Conservation (phyloP, 2,329 filamentous ascomycete genomes). For the Exophiala calicioides region DNA sequence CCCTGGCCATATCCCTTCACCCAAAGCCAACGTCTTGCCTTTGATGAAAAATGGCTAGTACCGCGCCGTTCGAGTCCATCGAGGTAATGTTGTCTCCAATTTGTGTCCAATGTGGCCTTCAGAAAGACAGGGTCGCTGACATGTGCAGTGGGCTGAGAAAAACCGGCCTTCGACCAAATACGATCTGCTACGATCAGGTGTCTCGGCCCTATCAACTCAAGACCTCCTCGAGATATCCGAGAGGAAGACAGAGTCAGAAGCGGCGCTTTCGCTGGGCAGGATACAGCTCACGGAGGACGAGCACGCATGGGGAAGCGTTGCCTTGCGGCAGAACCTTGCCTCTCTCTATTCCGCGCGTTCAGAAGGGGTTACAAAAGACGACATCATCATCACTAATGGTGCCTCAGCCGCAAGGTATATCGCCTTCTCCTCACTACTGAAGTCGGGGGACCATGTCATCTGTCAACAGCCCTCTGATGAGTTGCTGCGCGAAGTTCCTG, state of each 20-base stretch:
- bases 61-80: background rate
- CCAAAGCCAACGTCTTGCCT: background rate
- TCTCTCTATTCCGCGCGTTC: slow-evolving; percentile 47
- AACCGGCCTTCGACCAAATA: slow-evolving; percentile 55
- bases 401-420: slow-evolving; percentile 85
- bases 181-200: slow-evolving; percentile 80
- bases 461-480: slow-evolving; percentile 88
- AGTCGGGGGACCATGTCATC: slow-evolving; percentile 76
- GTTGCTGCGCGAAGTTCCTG: slow-evolving; percentile 75
- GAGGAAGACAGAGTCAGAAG: slow-evolving; percentile 31
- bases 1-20: no score
- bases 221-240: slow-evolving; percentile 63
- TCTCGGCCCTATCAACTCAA: slow-evolving; percentile 70
- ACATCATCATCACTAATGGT: slow-evolving; percentile 74
- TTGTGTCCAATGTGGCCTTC: background rate
- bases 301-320: slow-evolving; percentile 31
- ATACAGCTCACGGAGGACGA: slow-evolving; percentile 33
- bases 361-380: slow-evolving; percentile 57
- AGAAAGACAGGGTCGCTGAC: background rate
- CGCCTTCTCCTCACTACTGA: slow-evolving; percentile 70
- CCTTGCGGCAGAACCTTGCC: slow-evolving; percentile 36
- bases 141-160: slow-evolving; percentile 59
- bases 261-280: slow-evolving; percentile 26
- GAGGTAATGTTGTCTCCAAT: slow-evolving; percentile 12
- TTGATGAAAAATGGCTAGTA: background rate